Evolutionary conservation across 192 early-diverging fungal genomes (phyloP).

Genomic region (Podila epicladia): DNA sequence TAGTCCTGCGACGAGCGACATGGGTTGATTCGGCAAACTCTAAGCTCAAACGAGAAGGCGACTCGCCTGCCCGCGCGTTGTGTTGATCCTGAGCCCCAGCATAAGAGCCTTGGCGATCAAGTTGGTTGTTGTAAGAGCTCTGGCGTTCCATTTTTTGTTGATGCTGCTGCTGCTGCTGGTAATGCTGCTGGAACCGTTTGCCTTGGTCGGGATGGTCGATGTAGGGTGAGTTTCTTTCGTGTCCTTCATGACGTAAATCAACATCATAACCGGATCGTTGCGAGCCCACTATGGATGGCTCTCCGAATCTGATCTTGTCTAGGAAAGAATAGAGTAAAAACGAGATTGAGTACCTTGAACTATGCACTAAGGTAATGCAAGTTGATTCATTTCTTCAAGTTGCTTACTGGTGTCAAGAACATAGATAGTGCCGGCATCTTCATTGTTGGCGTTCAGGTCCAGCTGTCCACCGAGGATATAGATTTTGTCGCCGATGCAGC

Average conservation of each 20-base stretch:
- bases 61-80: neutral
- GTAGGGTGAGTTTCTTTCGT: constrained; percentile 4
- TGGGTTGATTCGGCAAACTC: constrained; percentile 22
- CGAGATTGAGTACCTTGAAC: no score
- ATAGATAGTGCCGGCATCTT: constrained; percentile 52
- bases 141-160: constrained; percentile 16
- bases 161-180: constrained; percentile 29
- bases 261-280: constrained; percentile 12
- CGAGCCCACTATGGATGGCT: constrained; percentile 11
- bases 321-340: neutral
- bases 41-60: constrained; percentile 10
- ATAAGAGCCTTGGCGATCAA: constrained; percentile 10
- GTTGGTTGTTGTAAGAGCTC: neutral
- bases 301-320: constrained; percentile 62
- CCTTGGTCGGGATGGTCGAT: neutral
- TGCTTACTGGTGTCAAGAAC: constrained; percentile 62
- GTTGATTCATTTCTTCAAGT: no score
- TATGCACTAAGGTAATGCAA: no score
- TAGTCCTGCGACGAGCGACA: constrained; percentile 31
- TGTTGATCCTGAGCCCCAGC: neutral
- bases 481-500: constrained; percentile 54
- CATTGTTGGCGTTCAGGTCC: constrained; percentile 45
- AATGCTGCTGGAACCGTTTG: constrained; percentile 24
- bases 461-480: constrained; percentile 66
- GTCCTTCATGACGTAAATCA: constrained; percentile 5